These are phyloP conservation scores for Agaricus blazei DNA, from an alignment of 768 basidiomycete genomes.

Conservation along the genomic window DNA sequence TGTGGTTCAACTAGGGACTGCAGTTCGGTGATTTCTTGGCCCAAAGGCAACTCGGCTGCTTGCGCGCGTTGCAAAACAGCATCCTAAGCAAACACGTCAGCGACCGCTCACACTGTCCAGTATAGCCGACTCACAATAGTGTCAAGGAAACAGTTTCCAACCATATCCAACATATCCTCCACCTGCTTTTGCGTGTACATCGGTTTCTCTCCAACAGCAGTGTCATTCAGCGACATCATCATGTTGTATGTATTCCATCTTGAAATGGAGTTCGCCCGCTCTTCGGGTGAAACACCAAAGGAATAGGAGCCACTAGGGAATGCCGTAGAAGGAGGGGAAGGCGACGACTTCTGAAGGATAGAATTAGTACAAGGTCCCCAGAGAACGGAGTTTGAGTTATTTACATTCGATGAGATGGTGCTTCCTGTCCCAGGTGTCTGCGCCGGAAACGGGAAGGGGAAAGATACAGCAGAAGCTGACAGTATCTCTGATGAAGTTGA, in stretches of 20 bases:
- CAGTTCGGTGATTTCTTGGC: constrained; percentile 4
- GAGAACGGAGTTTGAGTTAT: constrained; percentile 5
- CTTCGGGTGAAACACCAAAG: constrained; percentile 1
- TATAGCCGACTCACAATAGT: constrained; percentile 19
- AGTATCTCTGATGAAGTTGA: constrained; percentile 22
- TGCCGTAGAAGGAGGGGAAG: constrained; percentile 12
- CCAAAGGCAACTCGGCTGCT: constrained; percentile 4
- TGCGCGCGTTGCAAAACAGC: constrained; percentile 9
- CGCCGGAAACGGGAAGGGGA: constrained; percentile 7
- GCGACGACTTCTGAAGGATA: constrained; percentile 9
- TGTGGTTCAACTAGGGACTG: constrained; percentile 9
- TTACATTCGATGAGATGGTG: constrained; percentile 7
- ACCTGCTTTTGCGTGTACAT: constrained; percentile 27
- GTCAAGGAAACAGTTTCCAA: constrained; percentile 23
- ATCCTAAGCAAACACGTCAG: neutral
- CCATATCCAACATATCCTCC: constrained; percentile 24
- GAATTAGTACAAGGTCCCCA: constrained; percentile 5
- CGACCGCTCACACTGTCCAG: neutral
- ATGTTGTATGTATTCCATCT: constrained; percentile 5
- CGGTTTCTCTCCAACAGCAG: constrained; percentile 16
- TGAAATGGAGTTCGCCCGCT: constrained; percentile 5
- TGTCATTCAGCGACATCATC: neutral
- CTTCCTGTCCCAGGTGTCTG: neutral
- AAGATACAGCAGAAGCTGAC: constrained; percentile 10
- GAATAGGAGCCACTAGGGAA: constrained; percentile 10